These are phyloP conservation scores for Rhizopogon roseolus DNA, from an alignment of 768 basidiomycete genomes.

Conservation along the genomic window DNA sequence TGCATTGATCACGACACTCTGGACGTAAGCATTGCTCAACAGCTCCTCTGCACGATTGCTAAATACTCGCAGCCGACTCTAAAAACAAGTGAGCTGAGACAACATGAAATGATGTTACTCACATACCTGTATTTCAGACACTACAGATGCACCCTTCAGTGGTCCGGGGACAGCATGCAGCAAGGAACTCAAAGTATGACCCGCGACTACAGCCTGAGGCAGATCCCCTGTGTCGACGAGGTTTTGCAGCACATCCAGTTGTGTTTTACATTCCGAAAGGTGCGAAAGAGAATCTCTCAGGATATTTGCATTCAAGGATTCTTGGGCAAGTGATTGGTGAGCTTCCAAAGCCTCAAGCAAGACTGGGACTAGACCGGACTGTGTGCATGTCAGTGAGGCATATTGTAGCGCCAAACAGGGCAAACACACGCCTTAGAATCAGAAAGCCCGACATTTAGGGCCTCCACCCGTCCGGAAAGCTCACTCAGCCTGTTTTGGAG, in stretches of 20 bases:
- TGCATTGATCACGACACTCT: constrained; percentile 49
- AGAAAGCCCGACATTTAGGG: constrained; percentile 45
- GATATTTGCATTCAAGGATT: constrained; percentile 50
- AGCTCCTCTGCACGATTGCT: constrained; percentile 66
- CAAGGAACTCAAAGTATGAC: constrained; percentile 35
- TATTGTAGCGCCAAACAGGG: not conserved
- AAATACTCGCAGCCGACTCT: constrained; percentile 54
- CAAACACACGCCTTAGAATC: constrained; percentile 49
- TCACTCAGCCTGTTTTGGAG: constrained; percentile 55
- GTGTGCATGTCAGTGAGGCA: constrained; percentile 10
- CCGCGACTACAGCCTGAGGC: constrained; percentile 53
- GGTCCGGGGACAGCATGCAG: constrained; percentile 46
- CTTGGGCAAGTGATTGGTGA: constrained; percentile 63
- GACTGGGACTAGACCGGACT: constrained; percentile 68
- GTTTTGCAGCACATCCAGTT: constrained; percentile 38
- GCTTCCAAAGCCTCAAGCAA: constrained; percentile 49
- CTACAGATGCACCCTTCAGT: constrained; percentile 46
- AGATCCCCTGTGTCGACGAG: constrained; percentile 56
- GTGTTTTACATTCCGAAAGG: constrained; percentile 46
- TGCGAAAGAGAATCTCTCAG: constrained; percentile 48
- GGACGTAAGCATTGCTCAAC: constrained; percentile 61
- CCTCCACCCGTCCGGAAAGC: constrained; percentile 49
- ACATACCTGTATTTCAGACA: constrained; percentile 55
- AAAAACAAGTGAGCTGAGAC: constrained; percentile 1
- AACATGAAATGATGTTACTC: not conserved